Conservation (phyloP, 345 rosid genomes). For the Rhodamnia argentea region DNA sequence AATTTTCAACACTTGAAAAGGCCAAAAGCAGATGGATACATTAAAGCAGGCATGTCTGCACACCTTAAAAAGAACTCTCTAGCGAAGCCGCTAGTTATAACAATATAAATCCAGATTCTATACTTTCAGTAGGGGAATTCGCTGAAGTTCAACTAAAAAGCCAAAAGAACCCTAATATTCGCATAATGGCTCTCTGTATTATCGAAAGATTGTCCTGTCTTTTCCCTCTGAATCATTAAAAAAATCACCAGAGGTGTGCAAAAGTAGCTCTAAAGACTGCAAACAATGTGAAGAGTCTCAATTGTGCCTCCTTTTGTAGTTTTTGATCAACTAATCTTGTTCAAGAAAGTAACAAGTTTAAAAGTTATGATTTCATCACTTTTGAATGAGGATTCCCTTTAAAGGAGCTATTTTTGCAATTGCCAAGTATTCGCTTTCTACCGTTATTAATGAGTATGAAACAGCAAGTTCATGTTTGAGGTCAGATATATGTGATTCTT, state of each 20-base stretch:
- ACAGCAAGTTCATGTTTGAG: background rate
- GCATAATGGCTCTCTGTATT: background rate
- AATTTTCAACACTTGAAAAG: background rate
- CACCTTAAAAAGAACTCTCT: background rate
- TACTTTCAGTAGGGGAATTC: background rate
- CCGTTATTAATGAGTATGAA: background rate
- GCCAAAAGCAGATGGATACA: background rate
- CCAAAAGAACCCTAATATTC: background rate
- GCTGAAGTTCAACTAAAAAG: background rate
- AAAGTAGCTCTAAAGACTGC: background rate
- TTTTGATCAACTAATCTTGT: background rate
- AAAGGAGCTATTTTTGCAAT: no score
- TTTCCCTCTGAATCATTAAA: background rate
- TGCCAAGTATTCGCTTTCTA: background rate
- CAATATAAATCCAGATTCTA: background rate
- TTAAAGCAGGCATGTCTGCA: background rate
- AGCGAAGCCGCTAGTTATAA: background rate
- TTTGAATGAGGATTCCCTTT: no score
- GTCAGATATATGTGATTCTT: background rate
- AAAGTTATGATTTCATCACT: background rate
- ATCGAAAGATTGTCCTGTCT: background rate
- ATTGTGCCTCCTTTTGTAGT: background rate
- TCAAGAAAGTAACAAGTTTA: background rate
- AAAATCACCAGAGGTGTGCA: background rate
- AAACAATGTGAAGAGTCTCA: background rate